Percentiles rank a stretch among this genome's conserved stretches.
phyloP scores from a whole-genome alignment of 2,329 filamentous ascomycete species.

The Calycina herbarum region DNA sequence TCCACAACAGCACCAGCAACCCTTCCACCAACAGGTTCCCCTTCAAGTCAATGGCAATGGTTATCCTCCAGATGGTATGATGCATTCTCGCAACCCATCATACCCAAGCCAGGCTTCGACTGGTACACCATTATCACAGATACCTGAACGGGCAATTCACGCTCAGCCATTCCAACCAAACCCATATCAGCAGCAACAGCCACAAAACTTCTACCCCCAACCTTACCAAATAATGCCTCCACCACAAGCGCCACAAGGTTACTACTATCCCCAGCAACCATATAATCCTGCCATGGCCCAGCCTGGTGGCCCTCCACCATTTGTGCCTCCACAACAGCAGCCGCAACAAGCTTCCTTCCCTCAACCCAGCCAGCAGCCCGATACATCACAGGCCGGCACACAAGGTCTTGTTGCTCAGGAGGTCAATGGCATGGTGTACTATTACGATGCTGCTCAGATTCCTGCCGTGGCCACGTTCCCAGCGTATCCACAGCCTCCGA shows the following conservation, averaged over 20 bases:
- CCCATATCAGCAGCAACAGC: constrained; percentile 50
- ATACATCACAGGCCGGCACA: constrained; percentile 50
- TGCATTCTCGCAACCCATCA: constrained; percentile 66
- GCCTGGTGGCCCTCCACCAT: constrained; percentile 35
- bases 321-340: constrained; percentile 32
- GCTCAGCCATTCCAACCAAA: constrained; percentile 86
- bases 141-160: constrained; percentile 89
- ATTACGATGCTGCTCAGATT: constrained; percentile 79
- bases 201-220: constrained; percentile 56
- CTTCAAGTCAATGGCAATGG: constrained; percentile 64
- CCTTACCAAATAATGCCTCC: constrained; percentile 56
- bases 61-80: constrained; percentile 51
- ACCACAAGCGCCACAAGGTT: constrained; percentile 57
- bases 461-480: constrained; percentile 44
- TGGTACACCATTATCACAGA: constrained; percentile 84
- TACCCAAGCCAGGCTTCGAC: constrained; percentile 70
- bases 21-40: constrained; percentile 95
- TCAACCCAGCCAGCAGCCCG: constrained; percentile 36
- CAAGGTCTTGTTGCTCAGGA: constrained; percentile 76
- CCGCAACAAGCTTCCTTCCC: constrained; percentile 34
- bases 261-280: constrained; percentile 64
- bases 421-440: constrained; percentile 94
- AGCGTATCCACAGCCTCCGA: constrained; percentile 50
- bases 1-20: constrained; percentile 71
- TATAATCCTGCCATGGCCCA: constrained; percentile 48